Base-by-base conservation (phyloP, 805 yeast genomes). In the Candida anglica region DNA sequence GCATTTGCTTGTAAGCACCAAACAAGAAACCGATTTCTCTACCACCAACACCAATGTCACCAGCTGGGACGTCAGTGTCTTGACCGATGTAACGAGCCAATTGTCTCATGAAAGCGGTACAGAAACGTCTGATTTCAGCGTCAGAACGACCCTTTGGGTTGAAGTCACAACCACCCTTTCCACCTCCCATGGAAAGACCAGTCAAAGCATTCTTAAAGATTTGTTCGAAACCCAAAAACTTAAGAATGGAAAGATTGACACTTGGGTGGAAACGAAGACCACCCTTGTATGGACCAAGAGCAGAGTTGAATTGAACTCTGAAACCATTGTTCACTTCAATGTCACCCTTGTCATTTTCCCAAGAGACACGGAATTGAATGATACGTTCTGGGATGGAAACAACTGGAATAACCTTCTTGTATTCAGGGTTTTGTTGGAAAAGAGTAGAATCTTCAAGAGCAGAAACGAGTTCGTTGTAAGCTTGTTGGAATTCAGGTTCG, bases 401-500 rank as follows among this genome's bases (percentile, higher is more conserved):
- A 45, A 91, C 88, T 38, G 91, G 87, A 44, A 91, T 75, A 33
- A 86, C 93, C 60, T 79, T 81, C 69, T 84, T 81, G 63, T 87
- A 87, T 62, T 87, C 81, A 53, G 98, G 98, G 61, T 84, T 80
- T 69, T 86, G 76, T 50, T 76, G 70, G 73, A 93, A 91, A 44
- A 91, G 74, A 47, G 95, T 84, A 28, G 98, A 91, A 68, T 86
- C 94, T 67, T 85, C 79, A 53, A 93, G 74, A 42, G 97, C 89
- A 46, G 84, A 71, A 58, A 80, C 77, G 54, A 91, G 79, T 77
- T 91, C 98, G 69, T 85, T 75, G 80, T 84, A 87, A 54, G 98
- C 98, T 79, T 91, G 98, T 70, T 89, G 89, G 73, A 91, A 91
- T 81, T 91, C 98, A 51, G 98, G 98, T 76, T 91, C 98, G 70